phyloP scores from a whole-genome alignment of 1,139 yeast species.

The Geotrichum histeridarum region DNA sequence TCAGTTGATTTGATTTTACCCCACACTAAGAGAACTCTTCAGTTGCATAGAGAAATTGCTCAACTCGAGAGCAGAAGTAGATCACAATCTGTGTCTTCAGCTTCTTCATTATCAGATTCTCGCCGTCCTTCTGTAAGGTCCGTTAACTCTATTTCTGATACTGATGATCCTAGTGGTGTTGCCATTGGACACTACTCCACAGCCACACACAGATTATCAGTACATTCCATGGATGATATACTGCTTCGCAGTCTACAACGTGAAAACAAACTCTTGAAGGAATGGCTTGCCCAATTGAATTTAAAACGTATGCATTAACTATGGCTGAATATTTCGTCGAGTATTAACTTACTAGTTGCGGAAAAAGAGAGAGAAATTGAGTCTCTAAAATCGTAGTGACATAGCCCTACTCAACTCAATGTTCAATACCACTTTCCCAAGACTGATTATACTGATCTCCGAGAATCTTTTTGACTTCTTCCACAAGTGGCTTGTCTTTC shows the following conservation, averaged over 20 bases:
- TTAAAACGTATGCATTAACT: slow-evolving; percentile 20
- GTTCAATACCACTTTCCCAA: slow-evolving; percentile 66
- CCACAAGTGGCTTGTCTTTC: slow-evolving; percentile 44
- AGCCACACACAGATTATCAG: too few relatives aligned
- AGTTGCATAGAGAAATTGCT: neutral
- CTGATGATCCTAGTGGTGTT: slow-evolving; percentile 24
- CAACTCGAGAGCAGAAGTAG: neutral
- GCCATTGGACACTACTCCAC: too few relatives aligned
- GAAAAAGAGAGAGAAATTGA: slow-evolving; percentile 35
- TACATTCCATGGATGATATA: neutral
- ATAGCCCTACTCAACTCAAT: neutral
- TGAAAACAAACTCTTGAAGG: neutral
- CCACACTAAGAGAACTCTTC: neutral
- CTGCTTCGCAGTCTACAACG: neutral
- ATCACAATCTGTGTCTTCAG: neutral
- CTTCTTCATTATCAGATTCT: slow-evolving; percentile 28
- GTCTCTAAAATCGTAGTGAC: neutral
- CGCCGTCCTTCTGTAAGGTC: slow-evolving; percentile 31
- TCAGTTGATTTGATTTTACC: too few relatives aligned
- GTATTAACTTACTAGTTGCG: slow-evolving; percentile 23
- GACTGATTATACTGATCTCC: slow-evolving; percentile 56
- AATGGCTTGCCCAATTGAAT: slow-evolving; percentile 3
- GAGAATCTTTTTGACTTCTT: slow-evolving; percentile 44
- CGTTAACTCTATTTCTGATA: slow-evolving; percentile 26
- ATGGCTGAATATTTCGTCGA: neutral